Evolutionary conservation across 495 filamentous ascomycete species (phyloP), one percentile per base, ranked within the genome.

Genomic region (Tuber calosporum): DNA sequence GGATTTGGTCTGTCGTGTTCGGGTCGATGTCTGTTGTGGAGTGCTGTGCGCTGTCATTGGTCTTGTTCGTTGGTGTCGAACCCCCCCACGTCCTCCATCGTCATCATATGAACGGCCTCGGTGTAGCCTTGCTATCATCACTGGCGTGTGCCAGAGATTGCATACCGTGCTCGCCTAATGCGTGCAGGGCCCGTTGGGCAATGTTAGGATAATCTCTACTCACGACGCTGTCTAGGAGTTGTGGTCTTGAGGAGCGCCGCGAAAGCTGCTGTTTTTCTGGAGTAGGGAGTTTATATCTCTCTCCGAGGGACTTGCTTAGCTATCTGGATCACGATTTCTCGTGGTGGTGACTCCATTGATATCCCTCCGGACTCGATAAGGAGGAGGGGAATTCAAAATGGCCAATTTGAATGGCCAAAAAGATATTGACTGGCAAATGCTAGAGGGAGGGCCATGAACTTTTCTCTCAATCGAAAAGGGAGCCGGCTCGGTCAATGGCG

Each of bases 41-140:
- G 43, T 45, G 43, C 43, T 45, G 43, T 45, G 22, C 45, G n/a
- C 1, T 3, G 48, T n/a, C 48, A 26, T n/a, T 58, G 48, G 48
- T 26, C n/a, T 58, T 58, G 48, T n/a, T 30, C n/a, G 9, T 58
- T 58, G 26, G 30, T 58, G 2, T 58, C 22, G 8, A n/a, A n/a
- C 1, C n/a, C 48, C 1, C 13, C n/a, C 9, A 40, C 1, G n/a
- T n/a, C n/a, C 39, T 26, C n/a, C 22, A 11, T 26, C 43, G 22
- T 6, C n/a, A 58, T 58, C 48, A 58, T 26, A 11, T n/a, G 22
- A n/a, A 13, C n/a, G 0, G 9, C 48, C 11, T 58, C 48, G 48
- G 48, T n/a, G 48, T 58, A 58, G 48, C 48, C 48, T 58, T 58
- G 48, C 48, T 58, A 58, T 26, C 48, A 58, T 58, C 13, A 58